Evolutionary conservation across 116 monocot species (phyloP).

Genomic region (Posidonia oceanica): DNA sequence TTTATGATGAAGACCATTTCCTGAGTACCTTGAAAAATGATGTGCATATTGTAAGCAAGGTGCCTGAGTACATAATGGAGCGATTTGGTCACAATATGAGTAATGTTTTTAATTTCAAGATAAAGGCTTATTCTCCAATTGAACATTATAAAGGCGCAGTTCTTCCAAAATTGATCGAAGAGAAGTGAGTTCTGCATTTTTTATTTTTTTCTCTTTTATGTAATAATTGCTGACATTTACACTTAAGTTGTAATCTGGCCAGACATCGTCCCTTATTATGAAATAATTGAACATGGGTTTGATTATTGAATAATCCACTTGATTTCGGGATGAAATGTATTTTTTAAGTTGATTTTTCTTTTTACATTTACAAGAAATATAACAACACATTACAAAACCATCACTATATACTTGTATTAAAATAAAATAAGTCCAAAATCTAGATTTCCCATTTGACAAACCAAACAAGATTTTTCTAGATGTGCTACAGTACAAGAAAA

Average conservation of each 20-base stretch:
- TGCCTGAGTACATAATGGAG: constrained; percentile 88
- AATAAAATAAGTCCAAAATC: too few species aligned
- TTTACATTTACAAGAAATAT: too few species aligned
- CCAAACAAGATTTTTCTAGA: too few species aligned
- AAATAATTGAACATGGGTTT: too few species aligned
- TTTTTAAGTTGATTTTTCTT: too few species aligned
- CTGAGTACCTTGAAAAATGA: constrained; percentile 59
- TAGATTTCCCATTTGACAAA: too few species aligned
- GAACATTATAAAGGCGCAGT: constrained; percentile 62
- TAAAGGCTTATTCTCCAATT: constrained; percentile 87
- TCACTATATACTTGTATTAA: too few species aligned
- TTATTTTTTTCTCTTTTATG: not conserved
- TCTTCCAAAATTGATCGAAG: constrained; percentile 81
- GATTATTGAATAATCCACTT: too few species aligned
- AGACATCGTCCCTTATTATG: too few species aligned
- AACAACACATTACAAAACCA: too few species aligned
- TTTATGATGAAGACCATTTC: constrained; percentile 90
- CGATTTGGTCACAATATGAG: constrained; percentile 91
- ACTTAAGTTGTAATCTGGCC: not conserved
- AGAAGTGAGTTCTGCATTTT: constrained; percentile 46
- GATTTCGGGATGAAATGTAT: too few species aligned
- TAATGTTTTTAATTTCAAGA: constrained; percentile 87
- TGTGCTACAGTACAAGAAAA: too few species aligned
- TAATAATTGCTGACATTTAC: not conserved
- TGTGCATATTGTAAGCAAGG: constrained; percentile 62